These are phyloP conservation scores for Trypanosoma cruzi DNA, from an alignment of 208 protist species.

Conservation along the genomic window DNA sequence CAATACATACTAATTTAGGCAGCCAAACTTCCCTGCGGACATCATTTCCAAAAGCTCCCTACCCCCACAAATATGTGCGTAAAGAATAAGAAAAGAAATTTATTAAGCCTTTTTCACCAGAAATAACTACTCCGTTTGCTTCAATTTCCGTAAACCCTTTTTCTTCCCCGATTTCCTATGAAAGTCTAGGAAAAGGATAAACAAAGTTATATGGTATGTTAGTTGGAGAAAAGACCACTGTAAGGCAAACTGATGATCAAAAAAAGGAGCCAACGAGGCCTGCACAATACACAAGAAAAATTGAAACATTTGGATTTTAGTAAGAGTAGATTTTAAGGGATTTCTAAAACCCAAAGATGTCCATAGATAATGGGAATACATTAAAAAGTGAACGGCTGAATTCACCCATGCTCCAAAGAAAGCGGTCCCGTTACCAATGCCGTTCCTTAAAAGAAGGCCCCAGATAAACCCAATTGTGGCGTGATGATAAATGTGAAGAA, in stretches of 20 bases:
- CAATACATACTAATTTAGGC: not conserved
- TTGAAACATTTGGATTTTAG: slow-evolving; percentile 87
- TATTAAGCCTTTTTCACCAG: not conserved
- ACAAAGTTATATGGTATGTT: slow-evolving; percentile 82
- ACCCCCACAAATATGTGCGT: not conserved
- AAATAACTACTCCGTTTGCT: not conserved
- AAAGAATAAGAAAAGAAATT: not conserved
- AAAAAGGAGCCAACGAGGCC: slow-evolving; percentile 58
- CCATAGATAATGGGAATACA: slow-evolving; percentile 93
- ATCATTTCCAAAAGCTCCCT: no score
- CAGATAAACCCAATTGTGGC: slow-evolving; percentile 87
- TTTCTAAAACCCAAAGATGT: slow-evolving; percentile 85
- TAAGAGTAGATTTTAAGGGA: slow-evolving; percentile 87
- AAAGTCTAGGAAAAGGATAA: slow-evolving; percentile 86
- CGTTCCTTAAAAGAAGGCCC: slow-evolving; percentile 84
- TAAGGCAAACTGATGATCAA: slow-evolving; percentile 63
- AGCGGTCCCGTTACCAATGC: slow-evolving; percentile 84
- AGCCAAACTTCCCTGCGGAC: no score
- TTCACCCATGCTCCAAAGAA: slow-evolving; percentile 92
- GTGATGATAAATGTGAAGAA: slow-evolving; percentile 94
- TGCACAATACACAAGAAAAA: slow-evolving; percentile 87
- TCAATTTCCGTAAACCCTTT: not conserved
- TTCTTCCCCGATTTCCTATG: slow-evolving; percentile 38
- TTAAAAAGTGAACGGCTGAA: slow-evolving; percentile 86
- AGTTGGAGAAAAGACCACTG: slow-evolving; percentile 72